Conservation (phyloP, 306 rosid genomes). For the Betula pendula region DNA sequence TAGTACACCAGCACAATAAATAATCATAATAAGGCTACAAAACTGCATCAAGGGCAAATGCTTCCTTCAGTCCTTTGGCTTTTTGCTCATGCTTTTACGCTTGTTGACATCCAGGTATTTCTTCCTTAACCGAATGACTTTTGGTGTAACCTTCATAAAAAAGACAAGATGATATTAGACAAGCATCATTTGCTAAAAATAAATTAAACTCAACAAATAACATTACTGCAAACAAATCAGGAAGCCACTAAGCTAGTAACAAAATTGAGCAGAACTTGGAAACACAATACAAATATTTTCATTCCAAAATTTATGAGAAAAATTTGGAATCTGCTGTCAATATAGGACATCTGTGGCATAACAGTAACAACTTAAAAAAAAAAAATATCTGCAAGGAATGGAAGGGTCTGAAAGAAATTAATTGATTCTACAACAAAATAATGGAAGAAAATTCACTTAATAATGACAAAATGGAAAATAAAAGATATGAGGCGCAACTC, state of each 20-base stretch:
- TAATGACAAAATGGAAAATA: not conserved
- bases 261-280: too few relatives aligned
- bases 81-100: slow-evolving; percentile 87
- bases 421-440: not conserved
- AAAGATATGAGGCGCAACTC: slow-evolving; percentile 18
- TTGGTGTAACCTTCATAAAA: slow-evolving; percentile 79
- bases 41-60: slow-evolving; percentile 26
- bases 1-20: slow-evolving; percentile 8
- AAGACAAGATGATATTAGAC: slow-evolving; percentile 2
- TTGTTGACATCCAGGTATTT: slow-evolving; percentile 85
- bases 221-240: not conserved
- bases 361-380: not conserved
- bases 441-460: not conserved
- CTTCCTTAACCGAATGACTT: slow-evolving; percentile 81
- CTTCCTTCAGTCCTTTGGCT: slow-evolving; percentile 59
- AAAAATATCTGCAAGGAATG: not conserved
- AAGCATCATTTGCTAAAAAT: not conserved
- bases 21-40: slow-evolving; percentile 20
- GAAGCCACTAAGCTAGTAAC: not conserved
- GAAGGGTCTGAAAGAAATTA: not conserved
- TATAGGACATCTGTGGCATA: not conserved
- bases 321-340: not conserved
- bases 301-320: not conserved
- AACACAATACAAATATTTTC: not conserved
- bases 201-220: not conserved